Evolutionary conservation across 1,139 yeast species (phyloP).

Genomic region (Yamadazyma buinensis): DNA sequence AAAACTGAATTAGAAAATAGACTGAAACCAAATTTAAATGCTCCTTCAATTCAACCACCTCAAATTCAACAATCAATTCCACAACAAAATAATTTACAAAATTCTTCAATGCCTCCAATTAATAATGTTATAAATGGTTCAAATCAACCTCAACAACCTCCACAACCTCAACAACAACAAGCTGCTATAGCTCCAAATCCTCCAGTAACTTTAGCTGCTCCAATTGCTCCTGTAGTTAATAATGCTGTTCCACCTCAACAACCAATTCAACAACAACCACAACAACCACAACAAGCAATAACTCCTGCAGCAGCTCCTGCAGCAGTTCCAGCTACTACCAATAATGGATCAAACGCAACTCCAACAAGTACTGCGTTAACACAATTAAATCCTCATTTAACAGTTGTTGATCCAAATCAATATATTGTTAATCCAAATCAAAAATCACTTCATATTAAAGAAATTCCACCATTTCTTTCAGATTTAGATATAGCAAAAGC

Average conservation of each 20-base stretch:
- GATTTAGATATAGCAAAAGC: slow-evolving; percentile 81
- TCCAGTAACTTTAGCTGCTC: slow-evolving; percentile 12
- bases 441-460: slow-evolving; percentile 59
- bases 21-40: slow-evolving; percentile 45
- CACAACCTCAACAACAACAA: slow-evolving; percentile 11
- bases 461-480: slow-evolving; percentile 76
- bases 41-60: slow-evolving; percentile 9
- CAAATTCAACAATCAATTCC: slow-evolving; percentile 23
- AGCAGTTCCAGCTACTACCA: slow-evolving; percentile 6
- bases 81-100: slow-evolving; percentile 12
- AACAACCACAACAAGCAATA: background rate
- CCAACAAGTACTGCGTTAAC: slow-evolving; percentile 1
- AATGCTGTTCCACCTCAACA: background rate
- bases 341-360: background rate
- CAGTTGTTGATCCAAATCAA: slow-evolving; percentile 34
- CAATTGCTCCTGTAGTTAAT: background rate
- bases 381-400: slow-evolving; percentile 6
- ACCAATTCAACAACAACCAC: background rate
- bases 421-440: slow-evolving; percentile 42
- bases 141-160: slow-evolving; percentile 15
- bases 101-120: slow-evolving; percentile 18
- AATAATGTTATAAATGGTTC: slow-evolving; percentile 3
- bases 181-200: slow-evolving; percentile 14
- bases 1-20: slow-evolving; percentile 81
- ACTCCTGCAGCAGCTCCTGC: slow-evolving; percentile 4